A percentile compares a stretch with the other conserved stretches of the same genome.
Evolutionary conservation across 2,329 filamentous ascomycete species (phyloP).

Genomic region (Fragosphaeria purpurea): DNA sequence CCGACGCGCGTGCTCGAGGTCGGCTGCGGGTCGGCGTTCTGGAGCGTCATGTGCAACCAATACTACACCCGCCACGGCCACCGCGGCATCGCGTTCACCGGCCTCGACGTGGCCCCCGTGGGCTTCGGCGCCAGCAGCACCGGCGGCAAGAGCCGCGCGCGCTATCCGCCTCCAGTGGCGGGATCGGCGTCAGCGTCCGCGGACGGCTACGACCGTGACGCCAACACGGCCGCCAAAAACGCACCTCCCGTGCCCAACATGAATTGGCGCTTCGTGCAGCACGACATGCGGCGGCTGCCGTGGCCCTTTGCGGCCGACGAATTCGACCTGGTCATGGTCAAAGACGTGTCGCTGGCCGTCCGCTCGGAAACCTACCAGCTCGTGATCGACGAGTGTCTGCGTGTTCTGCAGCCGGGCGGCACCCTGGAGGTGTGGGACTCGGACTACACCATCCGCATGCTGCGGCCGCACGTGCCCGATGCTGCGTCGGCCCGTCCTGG

Average conservation of each 20-base stretch:
- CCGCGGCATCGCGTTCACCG: constrained; percentile 64
- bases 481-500: constrained; percentile 23
- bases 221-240: too few relatives aligned
- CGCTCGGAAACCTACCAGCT: constrained; percentile 47
- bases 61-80: constrained; percentile 60
- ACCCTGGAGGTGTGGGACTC: constrained; percentile 83
- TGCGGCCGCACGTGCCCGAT: constrained; percentile 65
- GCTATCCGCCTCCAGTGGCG: not conserved
- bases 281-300: constrained; percentile 67
- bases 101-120: constrained; percentile 67
- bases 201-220: constrained; percentile 30
- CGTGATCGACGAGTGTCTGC: constrained; percentile 61
- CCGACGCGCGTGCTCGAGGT: constrained; percentile 75
- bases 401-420: constrained; percentile 68
- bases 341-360: constrained; percentile 64
- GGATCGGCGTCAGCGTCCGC: not conserved
- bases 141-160: constrained; percentile 1
- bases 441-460: constrained; percentile 72
- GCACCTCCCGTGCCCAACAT: constrained; percentile 29
- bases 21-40: constrained; percentile 79
- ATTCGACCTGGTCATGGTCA: constrained; percentile 83
- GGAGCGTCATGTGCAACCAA: constrained; percentile 80
- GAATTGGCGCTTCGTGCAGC: constrained; percentile 80
- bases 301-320: constrained; percentile 70
- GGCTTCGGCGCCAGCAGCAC: constrained; percentile 14